phyloP scores from a whole-genome alignment of 2,329 filamentous ascomycete species.

The Torrubiellomyces zombiae region DNA sequence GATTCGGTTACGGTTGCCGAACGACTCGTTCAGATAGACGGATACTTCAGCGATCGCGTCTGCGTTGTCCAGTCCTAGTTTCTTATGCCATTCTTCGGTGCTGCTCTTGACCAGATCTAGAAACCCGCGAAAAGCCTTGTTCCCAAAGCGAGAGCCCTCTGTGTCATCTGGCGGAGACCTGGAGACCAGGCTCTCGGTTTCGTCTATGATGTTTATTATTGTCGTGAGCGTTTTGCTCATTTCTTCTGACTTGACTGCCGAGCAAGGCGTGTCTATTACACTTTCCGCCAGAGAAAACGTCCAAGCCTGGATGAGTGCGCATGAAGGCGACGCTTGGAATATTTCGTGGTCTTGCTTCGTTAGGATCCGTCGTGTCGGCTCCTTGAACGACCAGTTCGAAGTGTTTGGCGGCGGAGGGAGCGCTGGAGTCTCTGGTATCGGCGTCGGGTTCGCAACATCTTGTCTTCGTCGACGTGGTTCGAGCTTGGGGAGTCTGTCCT shows the following conservation, averaged over 20 bases:
- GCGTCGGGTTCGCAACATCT: conserved; percentile 34
- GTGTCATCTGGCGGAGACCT: conserved; percentile 69
- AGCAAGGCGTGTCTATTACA: conserved; percentile 53
- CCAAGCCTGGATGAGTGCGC: conserved; percentile 64
- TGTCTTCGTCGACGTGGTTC: conserved; percentile 43
- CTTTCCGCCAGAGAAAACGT: conserved; percentile 75
- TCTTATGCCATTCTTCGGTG: conserved; percentile 43
- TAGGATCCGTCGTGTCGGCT: conserved; percentile 64
- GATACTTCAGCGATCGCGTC: conserved; percentile 53
- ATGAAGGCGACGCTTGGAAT: conserved; percentile 64
- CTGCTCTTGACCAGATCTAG: conserved; percentile 50
- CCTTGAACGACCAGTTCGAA: conserved; percentile 41
- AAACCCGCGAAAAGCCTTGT: conserved; percentile 75
- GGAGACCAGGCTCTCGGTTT: conserved; percentile 48
- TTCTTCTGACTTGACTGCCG: conserved; percentile 37
- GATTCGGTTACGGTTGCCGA: conserved; percentile 74
- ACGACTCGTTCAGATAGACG: conserved; percentile 65
- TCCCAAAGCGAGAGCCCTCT: conserved; percentile 81
- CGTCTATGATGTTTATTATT: conserved; percentile 53
- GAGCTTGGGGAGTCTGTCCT: conserved; percentile 47
- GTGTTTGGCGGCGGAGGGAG: conserved; percentile 52
- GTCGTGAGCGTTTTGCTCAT: conserved; percentile 43
- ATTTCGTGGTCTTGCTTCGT: conserved; percentile 64
- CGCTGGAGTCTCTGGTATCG: conserved; percentile 58
- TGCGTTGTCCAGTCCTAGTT: conserved; percentile 33